Base-by-base conservation (phyloP, 1,284 basidiomycete genomes). In the Cryptococcus sp. region DNA sequence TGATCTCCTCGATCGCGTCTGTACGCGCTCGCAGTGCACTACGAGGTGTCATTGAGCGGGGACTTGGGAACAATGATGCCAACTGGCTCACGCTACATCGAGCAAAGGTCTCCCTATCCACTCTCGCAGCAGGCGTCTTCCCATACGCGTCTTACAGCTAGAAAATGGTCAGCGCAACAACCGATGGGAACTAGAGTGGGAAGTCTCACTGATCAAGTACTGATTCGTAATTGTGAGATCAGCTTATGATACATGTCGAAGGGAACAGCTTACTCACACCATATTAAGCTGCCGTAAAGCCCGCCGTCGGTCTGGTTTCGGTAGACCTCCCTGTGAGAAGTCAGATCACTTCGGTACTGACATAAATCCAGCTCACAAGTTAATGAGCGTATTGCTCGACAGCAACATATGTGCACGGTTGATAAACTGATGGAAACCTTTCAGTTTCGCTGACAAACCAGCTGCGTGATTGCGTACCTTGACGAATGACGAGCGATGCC, bases 41-140 rank as follows among this genome's bases (percentile, higher is more conserved):
- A 52, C 15, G n/a, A 20, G 17, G 23, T 25, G 49, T 41, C 8
- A 41, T 30, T 35, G n/a, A 27, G 17, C 3, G 27, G 25, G 22
- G 52, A 15, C 19, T 17, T 42, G 23, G 15, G 45, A 41, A 2
- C 30, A 10, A 35, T 23, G 25, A 11, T 16, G 16, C 16, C 38
- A 45, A 5, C 41, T 49, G 16, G 74, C 83, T 64, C 59, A 92
- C 91, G 71, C 73, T 65, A 85, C 83, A 70, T 94, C 87, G 2
- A 90, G 83, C 40, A 98, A 81, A 0, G 95, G 95, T 57, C 85
- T 83, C 0, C 90, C 89, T 15, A 98, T 83, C 95, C 95, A 99
- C 62, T 82, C 86, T 58, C 86, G 85, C 57, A 99, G 81, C 61
- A 92, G 78, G 38, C 95, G 83, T 16, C 88, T 85, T 3, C 95